These are phyloP conservation scores for Neurospora sp. DNA, from an alignment of 495 filamentous ascomycete genomes.

Conservation along the genomic window DNA sequence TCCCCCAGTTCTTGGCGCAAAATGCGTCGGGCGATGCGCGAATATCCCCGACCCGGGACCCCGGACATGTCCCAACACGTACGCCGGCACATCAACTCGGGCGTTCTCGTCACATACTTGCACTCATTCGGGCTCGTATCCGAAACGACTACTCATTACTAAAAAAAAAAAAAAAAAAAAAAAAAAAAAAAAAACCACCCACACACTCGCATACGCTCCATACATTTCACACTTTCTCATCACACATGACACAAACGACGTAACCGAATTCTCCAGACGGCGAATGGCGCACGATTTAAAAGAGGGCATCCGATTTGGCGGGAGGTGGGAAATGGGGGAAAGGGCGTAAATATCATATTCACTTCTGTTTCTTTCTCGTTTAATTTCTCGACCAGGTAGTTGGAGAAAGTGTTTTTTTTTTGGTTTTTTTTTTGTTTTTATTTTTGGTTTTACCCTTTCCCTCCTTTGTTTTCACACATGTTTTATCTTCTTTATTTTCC, in stretches of 20 bases:
- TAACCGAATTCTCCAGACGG: slow-evolving; percentile 17
- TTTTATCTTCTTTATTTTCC: background rate
- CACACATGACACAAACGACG: slow-evolving; percentile 9
- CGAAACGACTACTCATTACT: background rate
- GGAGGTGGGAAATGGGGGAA: background rate
- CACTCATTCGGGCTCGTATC: background rate
- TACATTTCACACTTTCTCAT: slow-evolving; percentile 1
- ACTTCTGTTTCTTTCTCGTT: background rate
- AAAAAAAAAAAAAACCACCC: background rate
- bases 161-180: background rate
- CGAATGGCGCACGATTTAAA: slow-evolving; percentile 28
- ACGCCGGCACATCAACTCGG: background rate
- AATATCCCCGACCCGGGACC: background rate
- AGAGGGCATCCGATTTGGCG: slow-evolving; percentile 21
- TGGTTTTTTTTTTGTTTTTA: too few species aligned
- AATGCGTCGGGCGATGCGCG: background rate
- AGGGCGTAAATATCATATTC: slow-evolving; percentile 19
- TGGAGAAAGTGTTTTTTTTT: background rate
- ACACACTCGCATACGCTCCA: background rate
- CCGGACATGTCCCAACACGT: background rate
- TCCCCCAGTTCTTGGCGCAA: background rate
- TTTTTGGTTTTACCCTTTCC: background rate
- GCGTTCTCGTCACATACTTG: background rate
- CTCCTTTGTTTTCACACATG: background rate
- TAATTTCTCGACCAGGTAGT: background rate